Evolutionary conservation across 1,284 basidiomycete species (phyloP), one percentile per base, ranked within the genome.

Genomic region (Volvariella surrecta): DNA sequence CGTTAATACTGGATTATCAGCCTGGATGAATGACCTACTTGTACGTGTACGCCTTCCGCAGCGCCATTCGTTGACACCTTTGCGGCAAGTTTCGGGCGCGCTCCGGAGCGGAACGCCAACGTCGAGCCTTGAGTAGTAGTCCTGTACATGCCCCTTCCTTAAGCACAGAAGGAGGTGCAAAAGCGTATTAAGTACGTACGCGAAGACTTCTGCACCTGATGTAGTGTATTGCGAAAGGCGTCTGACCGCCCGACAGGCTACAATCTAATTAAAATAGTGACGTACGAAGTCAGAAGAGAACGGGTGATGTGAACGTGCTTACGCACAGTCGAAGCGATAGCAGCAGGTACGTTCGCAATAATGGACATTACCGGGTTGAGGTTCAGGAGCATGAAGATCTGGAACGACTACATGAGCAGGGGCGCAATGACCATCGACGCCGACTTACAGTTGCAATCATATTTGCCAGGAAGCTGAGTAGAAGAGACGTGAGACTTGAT

Each of bases 351-450:
- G 53, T 85, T 84, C 21, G 74, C 78, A 45, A 85, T 81, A 56
- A 85, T 77, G 15, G 76, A 80, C 80, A 85, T 82, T 44, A 84
- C 75, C 1, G 82, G 67, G 53, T 86, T 86, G 37, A 86, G 59
- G 57, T 85, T 68, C 19, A 83, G 57, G 19, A 83, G 56, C 81
- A 85, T 84, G 58, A 86, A 84, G 37, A 74, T 66, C 77, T 79
- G 47, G 15, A 16, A 6, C 28, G 18, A 44, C 28, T 7, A 21
- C 13, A 11, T n/a, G 13, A 3, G 35, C 11, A 40, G 18, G 0
- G 8, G 13, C n/a, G 7, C n/a, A 13, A 20, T 9, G 16, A 31
- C 31, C 18, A 20, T 40, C 24, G 20, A 18, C 30, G 24, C 15
- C 21, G 9, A 15, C 40, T 65, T 46, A 80, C 77, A 28, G 81